Conservation (phyloP, 2,329 filamentous ascomycete species). For the Aureobasidium lini region DNA sequence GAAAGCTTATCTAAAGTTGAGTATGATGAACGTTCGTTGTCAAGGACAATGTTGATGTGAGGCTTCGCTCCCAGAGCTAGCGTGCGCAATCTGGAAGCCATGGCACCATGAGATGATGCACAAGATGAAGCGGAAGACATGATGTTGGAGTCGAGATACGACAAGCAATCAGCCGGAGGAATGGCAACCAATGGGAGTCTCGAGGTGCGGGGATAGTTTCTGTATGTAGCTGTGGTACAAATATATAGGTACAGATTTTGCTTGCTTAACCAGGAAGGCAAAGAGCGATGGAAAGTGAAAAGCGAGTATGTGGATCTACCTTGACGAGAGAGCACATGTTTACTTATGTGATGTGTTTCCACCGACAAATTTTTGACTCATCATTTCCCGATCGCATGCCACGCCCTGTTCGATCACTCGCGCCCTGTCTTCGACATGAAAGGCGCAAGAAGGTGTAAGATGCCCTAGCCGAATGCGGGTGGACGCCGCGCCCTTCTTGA, state of each 20-base stretch:
- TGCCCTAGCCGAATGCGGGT: background rate
- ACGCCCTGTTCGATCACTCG: constrained; percentile 6
- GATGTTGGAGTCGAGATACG: constrained; percentile 5
- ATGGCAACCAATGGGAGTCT: constrained; percentile 3
- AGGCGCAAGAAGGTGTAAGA: constrained; percentile 1
- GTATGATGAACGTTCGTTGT: constrained; percentile 37
- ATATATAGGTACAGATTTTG: background rate
- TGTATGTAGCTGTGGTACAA: background rate
- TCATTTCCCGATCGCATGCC: background rate
- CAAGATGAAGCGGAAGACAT: constrained; percentile 10
- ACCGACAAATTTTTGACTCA: background rate
- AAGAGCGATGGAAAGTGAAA: constrained; percentile 5
- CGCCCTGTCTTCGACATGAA: constrained; percentile 10
- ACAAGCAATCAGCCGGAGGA: background rate
- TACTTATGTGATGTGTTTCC: background rate
- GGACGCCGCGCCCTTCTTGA: background rate
- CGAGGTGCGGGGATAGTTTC: background rate
- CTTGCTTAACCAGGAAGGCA: background rate
- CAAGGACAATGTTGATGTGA: constrained; percentile 36
- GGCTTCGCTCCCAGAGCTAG: constrained; percentile 26
- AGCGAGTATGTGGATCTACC: constrained; percentile 5
- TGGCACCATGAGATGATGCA: constrained; percentile 5
- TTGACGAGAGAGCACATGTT: background rate
- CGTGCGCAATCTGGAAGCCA: constrained; percentile 10
- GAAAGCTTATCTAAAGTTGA: constrained; percentile 52